Percentiles rank a stretch among this genome's conserved stretches.
Evolutionary conservation across 2,329 filamentous ascomycete genomes (phyloP).

Genomic region (Venturia nashicola): DNA sequence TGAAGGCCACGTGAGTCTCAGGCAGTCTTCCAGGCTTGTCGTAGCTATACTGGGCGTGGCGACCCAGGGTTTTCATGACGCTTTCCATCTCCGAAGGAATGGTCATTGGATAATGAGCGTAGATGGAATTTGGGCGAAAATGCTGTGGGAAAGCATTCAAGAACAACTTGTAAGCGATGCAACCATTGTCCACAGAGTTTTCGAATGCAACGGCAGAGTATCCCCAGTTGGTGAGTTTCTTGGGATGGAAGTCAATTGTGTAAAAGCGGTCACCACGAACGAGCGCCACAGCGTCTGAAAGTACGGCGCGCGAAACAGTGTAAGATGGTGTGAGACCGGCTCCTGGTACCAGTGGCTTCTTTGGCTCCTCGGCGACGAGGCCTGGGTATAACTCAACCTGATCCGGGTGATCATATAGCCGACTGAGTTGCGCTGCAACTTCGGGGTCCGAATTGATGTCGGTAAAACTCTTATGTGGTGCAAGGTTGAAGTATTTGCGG

Average conservation of each 20-base stretch:
- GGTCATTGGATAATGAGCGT: constrained; percentile 64
- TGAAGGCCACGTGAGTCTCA: constrained; percentile 43
- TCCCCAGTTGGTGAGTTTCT: constrained; percentile 73
- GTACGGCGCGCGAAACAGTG: constrained; percentile 63
- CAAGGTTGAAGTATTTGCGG: constrained; percentile 67
- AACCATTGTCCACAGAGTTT: constrained; percentile 63
- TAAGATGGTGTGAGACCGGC: constrained; percentile 65
- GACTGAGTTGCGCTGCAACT: constrained; percentile 49
- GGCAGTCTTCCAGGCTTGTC: constrained; percentile 44
- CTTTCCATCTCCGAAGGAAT: constrained; percentile 60
- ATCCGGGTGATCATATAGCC: constrained; percentile 61
- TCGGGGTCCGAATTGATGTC: constrained; percentile 71
- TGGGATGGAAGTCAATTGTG: constrained; percentile 59
- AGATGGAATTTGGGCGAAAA: constrained; percentile 66
- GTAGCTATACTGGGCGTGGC: constrained; percentile 58
- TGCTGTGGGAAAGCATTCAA: constrained; percentile 68
- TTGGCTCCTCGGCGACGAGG: constrained; percentile 62
- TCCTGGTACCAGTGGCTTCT: constrained; percentile 54
- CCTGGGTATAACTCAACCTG: constrained; percentile 73
- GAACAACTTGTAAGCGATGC: constrained; percentile 76
- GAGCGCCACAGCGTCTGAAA: constrained; percentile 68
- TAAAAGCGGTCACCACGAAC: constrained; percentile 70
- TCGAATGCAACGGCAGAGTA: constrained; percentile 65
- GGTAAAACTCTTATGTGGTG: constrained; percentile 64
- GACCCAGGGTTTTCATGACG: constrained; percentile 56